Evolutionary conservation across 306 rosid genomes (phyloP).

Genomic region (Urtica urens): DNA sequence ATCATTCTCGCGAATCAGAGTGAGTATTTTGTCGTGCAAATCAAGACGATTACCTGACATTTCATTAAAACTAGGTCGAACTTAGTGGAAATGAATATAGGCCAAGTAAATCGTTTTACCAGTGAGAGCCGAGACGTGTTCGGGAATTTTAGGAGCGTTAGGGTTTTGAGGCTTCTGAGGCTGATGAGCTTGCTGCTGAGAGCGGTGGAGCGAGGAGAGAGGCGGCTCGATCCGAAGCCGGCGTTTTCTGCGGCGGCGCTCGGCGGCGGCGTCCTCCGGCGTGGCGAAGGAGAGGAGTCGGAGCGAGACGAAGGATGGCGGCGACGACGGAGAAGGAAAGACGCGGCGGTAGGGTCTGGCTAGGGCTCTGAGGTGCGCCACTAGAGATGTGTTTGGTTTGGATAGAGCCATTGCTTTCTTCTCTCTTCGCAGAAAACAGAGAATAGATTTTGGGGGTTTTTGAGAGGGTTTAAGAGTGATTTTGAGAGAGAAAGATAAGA

Average conservation of each 20-base stretch:
- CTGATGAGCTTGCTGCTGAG: conserved; percentile 23
- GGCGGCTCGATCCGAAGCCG: conserved; percentile 97
- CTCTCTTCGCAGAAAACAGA: neutral
- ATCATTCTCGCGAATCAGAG: conserved; percentile 65
- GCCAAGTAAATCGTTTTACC: too few species aligned
- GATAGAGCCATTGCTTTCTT: conserved; percentile 76
- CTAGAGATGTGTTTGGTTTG: conserved; percentile 37
- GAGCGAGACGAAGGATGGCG: conserved; percentile 26
- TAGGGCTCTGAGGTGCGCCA: conserved; percentile 38
- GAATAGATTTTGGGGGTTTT: neutral
- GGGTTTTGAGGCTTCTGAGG: conserved; percentile 47
- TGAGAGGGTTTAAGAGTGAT: neutral
- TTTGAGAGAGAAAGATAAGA: too few species aligned
- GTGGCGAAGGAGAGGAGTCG: conserved; percentile 73
- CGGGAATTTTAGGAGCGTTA: conserved; percentile 73
- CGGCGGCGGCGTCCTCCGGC: conserved; percentile 94
- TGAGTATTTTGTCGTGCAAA: conserved; percentile 67
- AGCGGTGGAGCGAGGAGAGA: conserved; percentile 63
- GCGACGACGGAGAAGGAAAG: neutral
- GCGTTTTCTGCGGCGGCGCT: conserved; percentile 92
- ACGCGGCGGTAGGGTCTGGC: conserved; percentile 17
- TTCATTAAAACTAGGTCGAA: too few species aligned
- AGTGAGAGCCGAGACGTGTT: conserved; percentile 56
- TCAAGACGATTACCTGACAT: conserved; percentile 72
- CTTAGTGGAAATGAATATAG: too few species aligned